Evolutionary conservation across 164 flowering plant species (phyloP).

Genomic region (Berberis thunbergii): DNA sequence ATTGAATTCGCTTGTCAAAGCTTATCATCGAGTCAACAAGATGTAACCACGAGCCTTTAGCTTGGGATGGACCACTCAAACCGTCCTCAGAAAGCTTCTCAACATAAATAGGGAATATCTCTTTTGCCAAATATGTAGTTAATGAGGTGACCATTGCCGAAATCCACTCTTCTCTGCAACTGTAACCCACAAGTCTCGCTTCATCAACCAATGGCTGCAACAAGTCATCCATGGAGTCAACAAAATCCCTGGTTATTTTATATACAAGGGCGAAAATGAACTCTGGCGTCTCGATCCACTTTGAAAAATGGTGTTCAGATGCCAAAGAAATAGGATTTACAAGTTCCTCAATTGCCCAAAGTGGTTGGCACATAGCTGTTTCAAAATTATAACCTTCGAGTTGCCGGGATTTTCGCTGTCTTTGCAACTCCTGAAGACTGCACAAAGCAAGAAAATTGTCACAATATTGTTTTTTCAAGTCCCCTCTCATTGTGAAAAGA

Average conservation of each 20-base stretch:
- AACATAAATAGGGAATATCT: constrained; percentile 58
- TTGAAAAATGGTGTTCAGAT: constrained; percentile 65
- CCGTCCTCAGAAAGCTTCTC: constrained; percentile 48
- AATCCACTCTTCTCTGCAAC: constrained; percentile 99
- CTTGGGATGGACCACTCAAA: constrained; percentile 27
- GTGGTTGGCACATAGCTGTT: constrained; percentile 61
- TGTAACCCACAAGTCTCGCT: constrained; percentile 79
- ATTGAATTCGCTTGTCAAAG: constrained; percentile 69
- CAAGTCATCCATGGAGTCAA: constrained; percentile 88
- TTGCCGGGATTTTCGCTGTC: constrained; percentile 64
- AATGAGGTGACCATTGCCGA: constrained; percentile 82
- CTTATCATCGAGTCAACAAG: constrained; percentile 85
- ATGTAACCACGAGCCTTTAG: constrained; percentile 66
- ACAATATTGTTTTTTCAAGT: constrained; percentile 65
- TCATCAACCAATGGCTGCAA: constrained; percentile 92
- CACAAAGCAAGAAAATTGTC: constrained; percentile 80
- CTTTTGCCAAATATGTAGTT: constrained; percentile 73
- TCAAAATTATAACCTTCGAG: constrained; percentile 54
- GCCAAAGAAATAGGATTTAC: constrained; percentile 78
- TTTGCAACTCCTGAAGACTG: constrained; percentile 74
- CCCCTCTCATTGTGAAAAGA: constrained; percentile 76
- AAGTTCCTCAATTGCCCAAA: constrained; percentile 97
- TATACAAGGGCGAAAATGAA: constrained; percentile 86
- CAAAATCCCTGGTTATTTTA: constrained; percentile 77
- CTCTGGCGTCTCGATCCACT: constrained; percentile 87